Percentiles rank a stretch among this genome's conserved stretches.
phyloP scores from a whole-genome alignment of 2,329 filamentous ascomycete species.

The Diaporthe velutina region DNA sequence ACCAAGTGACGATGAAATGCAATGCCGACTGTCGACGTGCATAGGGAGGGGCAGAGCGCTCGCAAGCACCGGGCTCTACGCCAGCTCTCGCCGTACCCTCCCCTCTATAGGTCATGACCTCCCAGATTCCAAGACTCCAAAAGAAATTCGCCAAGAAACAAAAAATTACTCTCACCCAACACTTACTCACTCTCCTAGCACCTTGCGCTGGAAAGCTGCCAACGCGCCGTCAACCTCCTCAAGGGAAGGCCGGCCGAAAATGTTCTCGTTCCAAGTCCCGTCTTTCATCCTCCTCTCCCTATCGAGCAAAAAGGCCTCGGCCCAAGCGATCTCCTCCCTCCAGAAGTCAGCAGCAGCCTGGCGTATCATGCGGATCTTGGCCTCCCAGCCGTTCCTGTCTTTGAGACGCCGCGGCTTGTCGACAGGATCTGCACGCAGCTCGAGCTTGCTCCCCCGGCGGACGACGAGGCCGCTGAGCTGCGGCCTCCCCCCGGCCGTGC shows the following conservation, averaged over 20 bases:
- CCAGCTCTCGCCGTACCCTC: background rate
- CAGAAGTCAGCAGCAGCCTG: constrained; percentile 60
- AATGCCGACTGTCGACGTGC: background rate
- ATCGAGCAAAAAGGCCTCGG: constrained; percentile 60
- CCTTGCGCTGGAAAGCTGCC: constrained; percentile 37
- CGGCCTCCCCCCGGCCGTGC: constrained; percentile 62
- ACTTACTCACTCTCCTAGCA: background rate
- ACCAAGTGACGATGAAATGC: background rate
- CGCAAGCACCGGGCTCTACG: background rate
- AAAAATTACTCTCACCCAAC: background rate
- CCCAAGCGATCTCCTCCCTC: constrained; percentile 59
- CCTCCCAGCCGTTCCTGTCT: constrained; percentile 47
- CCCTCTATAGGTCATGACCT: background rate
- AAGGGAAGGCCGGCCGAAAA: constrained; percentile 62
- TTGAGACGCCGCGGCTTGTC: constrained; percentile 33
- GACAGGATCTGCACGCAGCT: constrained; percentile 52
- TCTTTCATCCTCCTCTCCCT: constrained; percentile 52
- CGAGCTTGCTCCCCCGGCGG: constrained; percentile 59
- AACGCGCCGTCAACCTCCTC: constrained; percentile 55
- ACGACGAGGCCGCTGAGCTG: constrained; percentile 60
- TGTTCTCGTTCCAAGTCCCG: constrained; percentile 64
- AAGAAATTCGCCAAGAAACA: background rate
- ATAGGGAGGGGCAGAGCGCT: background rate
- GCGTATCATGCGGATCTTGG: constrained; percentile 50
- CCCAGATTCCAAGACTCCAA: background rate